Evolutionary conservation across 1,284 basidiomycete genomes (phyloP), one percentile per base, ranked within the genome.

Genomic region (Gastroboletus turbinatus): DNA sequence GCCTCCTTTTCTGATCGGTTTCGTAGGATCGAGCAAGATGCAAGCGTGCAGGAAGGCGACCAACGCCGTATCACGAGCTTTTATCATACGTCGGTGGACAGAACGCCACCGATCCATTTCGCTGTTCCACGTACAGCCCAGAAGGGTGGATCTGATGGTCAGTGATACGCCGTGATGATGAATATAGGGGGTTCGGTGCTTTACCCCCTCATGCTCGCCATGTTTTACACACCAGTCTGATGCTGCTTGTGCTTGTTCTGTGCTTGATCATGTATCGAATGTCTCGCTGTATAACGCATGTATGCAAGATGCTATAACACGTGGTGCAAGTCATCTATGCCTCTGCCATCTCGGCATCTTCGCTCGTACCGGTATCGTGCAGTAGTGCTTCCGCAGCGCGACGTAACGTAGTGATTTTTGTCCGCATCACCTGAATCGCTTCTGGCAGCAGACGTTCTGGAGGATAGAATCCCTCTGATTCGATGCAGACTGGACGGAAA

Each of bases 391-490:
- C 79, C 1, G 84, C 85, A 0, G 86, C 87, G 11, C 74, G 70
- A 49, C 79, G 78, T 14, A 92, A 77, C 4, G 71, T 75, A 4
- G 80, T 74, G 44, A 98, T 85, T 72, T 98, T 98, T 39, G 78
- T 77, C 38, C 92, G 82, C 82, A 98, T 88, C 48, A 97, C 88
- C 45, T 80, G 79, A 67, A 96, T 83, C 0, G 96, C 82, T 64
- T 96, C 92, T 0, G 87, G 87, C 8, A 98, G 75, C n/a, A 99
- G 76, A 40, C 89, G 82, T 71, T 96, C 84, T 0, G 96, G 94
- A 16, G 82, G 74, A 70, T 97, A 97, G 25, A 93, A 84, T 2
- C 95, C 90, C 61, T 95, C 92, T 0, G 92, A 94, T 74, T 98
- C 95, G 51, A 98, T 80, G 60, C 85, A 90, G 78, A 94, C 94